Evolutionary conservation across 805 yeast species (phyloP).

Genomic region (Ogataea nakhonphanomensis): DNA sequence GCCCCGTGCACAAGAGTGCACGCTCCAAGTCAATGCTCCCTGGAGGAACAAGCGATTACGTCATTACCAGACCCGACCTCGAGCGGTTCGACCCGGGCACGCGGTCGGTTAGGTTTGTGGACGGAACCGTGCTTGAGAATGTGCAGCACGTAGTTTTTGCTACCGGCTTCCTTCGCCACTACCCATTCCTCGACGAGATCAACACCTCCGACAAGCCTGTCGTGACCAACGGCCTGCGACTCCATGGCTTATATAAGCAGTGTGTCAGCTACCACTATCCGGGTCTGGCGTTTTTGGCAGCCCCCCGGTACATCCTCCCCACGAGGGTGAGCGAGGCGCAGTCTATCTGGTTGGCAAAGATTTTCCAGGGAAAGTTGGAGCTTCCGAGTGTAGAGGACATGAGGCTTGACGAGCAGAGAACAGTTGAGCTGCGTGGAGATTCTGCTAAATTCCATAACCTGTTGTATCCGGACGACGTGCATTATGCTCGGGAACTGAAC

Average conservation of each 20-base stretch:
- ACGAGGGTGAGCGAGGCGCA: constrained; percentile 61
- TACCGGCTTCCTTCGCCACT: constrained; percentile 66
- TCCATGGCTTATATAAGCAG: constrained; percentile 58
- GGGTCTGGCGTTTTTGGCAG: constrained; percentile 58
- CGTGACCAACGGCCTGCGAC: constrained; percentile 46
- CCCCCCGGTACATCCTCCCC: constrained; percentile 61
- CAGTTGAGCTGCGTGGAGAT: constrained; percentile 42
- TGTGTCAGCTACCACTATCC: constrained; percentile 58
- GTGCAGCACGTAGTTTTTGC: constrained; percentile 61
- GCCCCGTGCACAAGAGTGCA: constrained; percentile 46
- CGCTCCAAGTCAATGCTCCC: constrained; percentile 45
- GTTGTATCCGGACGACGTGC: constrained; percentile 54
- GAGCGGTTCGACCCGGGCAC: constrained; percentile 36
- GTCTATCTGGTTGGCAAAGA: constrained; percentile 62
- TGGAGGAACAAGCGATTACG: constrained; percentile 41
- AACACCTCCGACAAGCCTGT: constrained; percentile 31
- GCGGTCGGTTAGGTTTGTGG: constrained; percentile 41
- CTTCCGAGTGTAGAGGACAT: constrained; percentile 50
- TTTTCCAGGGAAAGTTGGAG: constrained; percentile 51
- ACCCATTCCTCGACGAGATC: constrained; percentile 49
- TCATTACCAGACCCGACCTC: constrained; percentile 43
- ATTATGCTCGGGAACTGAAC: constrained; percentile 45
- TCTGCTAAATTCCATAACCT: constrained; percentile 48
- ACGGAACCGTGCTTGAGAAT: constrained; percentile 43
- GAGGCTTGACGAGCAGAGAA: constrained; percentile 38